Base-by-base conservation (phyloP, 495 filamentous ascomycete genomes). In the Tuber calosporum region DNA sequence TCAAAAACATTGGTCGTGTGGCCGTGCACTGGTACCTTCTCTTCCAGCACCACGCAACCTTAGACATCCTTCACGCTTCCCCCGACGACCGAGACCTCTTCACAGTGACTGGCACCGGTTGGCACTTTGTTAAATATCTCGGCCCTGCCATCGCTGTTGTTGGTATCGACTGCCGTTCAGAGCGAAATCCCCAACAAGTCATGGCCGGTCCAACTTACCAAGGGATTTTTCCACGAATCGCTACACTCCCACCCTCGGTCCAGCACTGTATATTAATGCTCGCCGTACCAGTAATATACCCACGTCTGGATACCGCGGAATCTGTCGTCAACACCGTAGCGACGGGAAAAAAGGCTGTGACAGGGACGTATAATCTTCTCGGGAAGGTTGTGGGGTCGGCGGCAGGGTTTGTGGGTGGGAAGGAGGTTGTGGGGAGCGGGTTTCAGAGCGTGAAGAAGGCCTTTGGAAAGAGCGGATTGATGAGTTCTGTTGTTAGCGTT, bases 11-110 rank as follows among this genome's bases (percentile, higher is more conserved):
- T 77, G 95, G 95, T 37, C 91, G 95, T 36, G 90, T 99, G 39
- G 96, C 92, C n/a, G 94, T 96, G 71, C 93, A 97, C 74, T 97
- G 97, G 93, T 99, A 97, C 80, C 87, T 99, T n/a, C 89, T 99
- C 30, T 99, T 99, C 85, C 95, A 99, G 80, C 95, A 99, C 81
- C 95, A 99, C 82, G 97, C 96, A 0, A 97, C 93, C 1, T 87
- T 96, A 26, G 96, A 98, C 79, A 91, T 98, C 41, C 88, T 99
- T 26, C 90, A 94, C 41, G 93, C 93, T 75, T 89, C 94, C 71
- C 89, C 86, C 79, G 91, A 90, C 68, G 96, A 98, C 73, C 86
- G 88, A 37, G 95, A 99, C 79, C 87, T 98, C 39, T 99, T 99
- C 86, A 99, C 95, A 2, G 92, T 99, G 71, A 99, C 95, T 0